A percentile compares a stretch with the other conserved stretches of the same genome.
These are phyloP conservation scores for Citrus mangshanensis DNA, from an alignment of 345 rosid genomes.

Conservation along the genomic window DNA sequence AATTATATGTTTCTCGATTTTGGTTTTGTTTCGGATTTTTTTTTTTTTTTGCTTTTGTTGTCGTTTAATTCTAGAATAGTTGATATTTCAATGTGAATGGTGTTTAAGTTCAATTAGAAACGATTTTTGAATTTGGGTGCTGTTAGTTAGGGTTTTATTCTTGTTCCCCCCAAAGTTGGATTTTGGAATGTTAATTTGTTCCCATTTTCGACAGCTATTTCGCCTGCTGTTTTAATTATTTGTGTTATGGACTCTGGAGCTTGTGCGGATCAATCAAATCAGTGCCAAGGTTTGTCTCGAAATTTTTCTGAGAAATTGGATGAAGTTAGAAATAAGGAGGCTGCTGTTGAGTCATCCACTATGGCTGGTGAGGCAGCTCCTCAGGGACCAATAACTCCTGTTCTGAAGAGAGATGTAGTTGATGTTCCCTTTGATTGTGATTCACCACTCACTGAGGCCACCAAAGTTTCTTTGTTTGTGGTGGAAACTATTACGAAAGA, in stretches of 20 bases:
- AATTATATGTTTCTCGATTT: not conserved
- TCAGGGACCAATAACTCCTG: conserved; percentile 41
- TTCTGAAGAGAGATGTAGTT: conserved; percentile 35
- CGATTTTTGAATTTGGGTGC: not conserved
- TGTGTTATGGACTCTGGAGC: conserved; percentile 26
- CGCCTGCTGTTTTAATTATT: not conserved
- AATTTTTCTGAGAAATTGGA: not conserved
- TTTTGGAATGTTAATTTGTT: not conserved
- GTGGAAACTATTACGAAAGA: conserved; percentile 6
- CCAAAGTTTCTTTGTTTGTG: conserved; percentile 16
- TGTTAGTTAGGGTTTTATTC: not conserved
- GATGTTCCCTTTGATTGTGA: conserved; percentile 27
- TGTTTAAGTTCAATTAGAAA: not conserved
- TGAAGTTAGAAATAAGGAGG: not conserved
- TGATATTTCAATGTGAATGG: not conserved
- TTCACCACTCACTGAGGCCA: conserved; percentile 31
- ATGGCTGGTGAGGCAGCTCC: not conserved
- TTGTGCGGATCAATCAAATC: not conserved
- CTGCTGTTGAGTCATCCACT: conserved; percentile 9
- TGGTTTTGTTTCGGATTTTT: not conserved
- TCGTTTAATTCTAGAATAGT: not conserved
- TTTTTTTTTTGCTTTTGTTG: not conserved
- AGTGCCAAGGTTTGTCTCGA: conserved; percentile 9
- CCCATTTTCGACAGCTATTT: conserved; percentile 11
- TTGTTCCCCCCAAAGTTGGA: not conserved